Base-by-base conservation (phyloP, 2,329 filamentous ascomycete species). In the Trichophyton benhamiae region DNA sequence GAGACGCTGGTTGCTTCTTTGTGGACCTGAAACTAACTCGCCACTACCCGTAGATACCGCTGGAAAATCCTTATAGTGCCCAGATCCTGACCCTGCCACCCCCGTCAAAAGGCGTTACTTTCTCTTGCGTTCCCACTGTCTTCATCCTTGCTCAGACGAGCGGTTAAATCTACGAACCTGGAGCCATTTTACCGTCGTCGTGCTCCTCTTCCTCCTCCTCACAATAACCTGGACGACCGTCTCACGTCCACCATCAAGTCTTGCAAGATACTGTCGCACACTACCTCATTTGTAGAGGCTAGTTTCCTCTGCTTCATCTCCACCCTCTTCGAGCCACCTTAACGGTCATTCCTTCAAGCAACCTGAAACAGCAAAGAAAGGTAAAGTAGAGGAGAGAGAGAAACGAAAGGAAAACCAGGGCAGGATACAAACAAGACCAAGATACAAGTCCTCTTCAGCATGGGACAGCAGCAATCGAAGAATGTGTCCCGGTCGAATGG, bases 381-480 rank as follows among this genome's bases (percentile, higher is more conserved):
- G 15, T 15, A 44, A 44, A 15, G 7, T n/a, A 17, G 41, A n/a
- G n/a, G 44, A 48, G 11, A 48, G 11, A 48, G 20, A 48, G 11
- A 48, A 48, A 22, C n/a, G 6, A 48, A 48, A 48, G 11, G 8
- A 11, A 22, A 48, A 7, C 1, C 33, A 38, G 13, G 33, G 33
- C 33, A 38, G 33, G 11, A 38, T 13, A 13, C 33, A 38, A 13
- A 38, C 33, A 38, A 38, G 33, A 13, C 8, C 33, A 38, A 38
- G 9, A 38, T 25, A 22, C n/a, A 48, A 20, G 22, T 17, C 44
- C 44, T 25, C 9, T 25, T 15, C 68, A 72, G 66, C 63, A 79
- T 80, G 78, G 78, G 78, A 70, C 77, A 79, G 71, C 76, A 77
- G 70, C 78, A 79, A 72, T 80, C 78, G 67, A 80, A 79, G 70